phyloP scores from a whole-genome alignment of 1,284 basidiomycete species.

The Ceratobasidium sp. region DNA sequence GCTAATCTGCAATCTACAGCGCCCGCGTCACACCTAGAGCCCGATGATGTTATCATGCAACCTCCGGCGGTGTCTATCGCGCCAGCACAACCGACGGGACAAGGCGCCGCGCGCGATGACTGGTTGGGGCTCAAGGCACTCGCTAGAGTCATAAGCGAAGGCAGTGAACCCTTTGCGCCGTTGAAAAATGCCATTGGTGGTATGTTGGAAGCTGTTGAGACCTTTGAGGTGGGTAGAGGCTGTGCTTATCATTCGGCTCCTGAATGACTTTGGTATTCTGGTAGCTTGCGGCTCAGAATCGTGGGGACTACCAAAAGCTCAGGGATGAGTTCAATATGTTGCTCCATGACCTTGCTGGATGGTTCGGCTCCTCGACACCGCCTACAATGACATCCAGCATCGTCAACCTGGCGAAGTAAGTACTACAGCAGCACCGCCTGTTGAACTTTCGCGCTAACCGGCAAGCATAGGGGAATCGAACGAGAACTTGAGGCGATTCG shows the following conservation, averaged over 20 bases:
- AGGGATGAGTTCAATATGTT: not conserved
- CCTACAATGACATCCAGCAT: not conserved
- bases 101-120: no score
- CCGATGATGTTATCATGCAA: no score
- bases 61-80: no score
- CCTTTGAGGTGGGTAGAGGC: not conserved
- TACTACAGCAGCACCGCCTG: no score
- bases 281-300: not conserved
- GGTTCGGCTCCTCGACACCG: not conserved
- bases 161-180: no score
- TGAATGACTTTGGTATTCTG: not conserved
- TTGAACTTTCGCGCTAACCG: not conserved
- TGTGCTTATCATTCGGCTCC: not conserved
- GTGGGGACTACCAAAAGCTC: not conserved
- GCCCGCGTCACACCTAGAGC: no score
- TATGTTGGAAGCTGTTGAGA: no score
- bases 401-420: not conserved
- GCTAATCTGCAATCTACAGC: no score
- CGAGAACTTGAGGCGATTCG: not conserved
- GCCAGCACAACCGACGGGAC: no score
- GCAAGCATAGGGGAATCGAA: constrained; percentile 1
- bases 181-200: no score
- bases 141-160: no score
- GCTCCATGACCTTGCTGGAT: not conserved
- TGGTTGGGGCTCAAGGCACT: no score